These are phyloP conservation scores for Mortierella sp. DNA, from an alignment of 371 early-diverging fungal species.

Conservation along the genomic window DNA sequence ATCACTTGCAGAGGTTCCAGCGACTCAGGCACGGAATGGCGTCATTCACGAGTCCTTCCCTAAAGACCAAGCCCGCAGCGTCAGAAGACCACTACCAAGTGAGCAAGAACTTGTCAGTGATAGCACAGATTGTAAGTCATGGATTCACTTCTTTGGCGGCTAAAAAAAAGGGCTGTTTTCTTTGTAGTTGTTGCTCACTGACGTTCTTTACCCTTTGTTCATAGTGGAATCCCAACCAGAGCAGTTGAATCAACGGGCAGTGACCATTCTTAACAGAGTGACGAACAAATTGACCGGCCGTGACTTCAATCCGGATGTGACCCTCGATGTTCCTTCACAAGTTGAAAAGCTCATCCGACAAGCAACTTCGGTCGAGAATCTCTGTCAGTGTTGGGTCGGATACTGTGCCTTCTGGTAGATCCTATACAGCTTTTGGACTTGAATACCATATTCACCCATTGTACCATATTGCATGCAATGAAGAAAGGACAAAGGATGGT, in stretches of 20 bases:
- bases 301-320: constrained; percentile 87
- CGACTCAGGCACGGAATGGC: constrained; percentile 9
- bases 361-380: constrained; percentile 93
- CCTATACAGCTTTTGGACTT: constrained; percentile 1
- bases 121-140: constrained; percentile 27
- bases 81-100: constrained; percentile 38
- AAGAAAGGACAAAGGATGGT: no score
- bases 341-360: constrained; percentile 94
- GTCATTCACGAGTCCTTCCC: constrained; percentile 21
- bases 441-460: no score
- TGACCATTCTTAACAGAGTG: constrained; percentile 70
- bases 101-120: constrained; percentile 42
- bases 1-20: constrained; percentile 8
- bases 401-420: constrained; percentile 87
- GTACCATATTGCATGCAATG: no score
- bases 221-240: constrained; percentile 41
- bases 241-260: constrained; percentile 65
- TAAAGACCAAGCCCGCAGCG: constrained; percentile 42
- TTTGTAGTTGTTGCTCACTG: neutral
- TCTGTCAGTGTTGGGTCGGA: constrained; percentile 96
- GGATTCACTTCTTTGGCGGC: no score
- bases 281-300: constrained; percentile 68
- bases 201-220: neutral
- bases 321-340: constrained; percentile 86
- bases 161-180: no score